Evolutionary conservation across 23 red algal species (phyloP), one percentile per base, ranked within the genome.

Genomic region (Cyanidium caldarium): DNA sequence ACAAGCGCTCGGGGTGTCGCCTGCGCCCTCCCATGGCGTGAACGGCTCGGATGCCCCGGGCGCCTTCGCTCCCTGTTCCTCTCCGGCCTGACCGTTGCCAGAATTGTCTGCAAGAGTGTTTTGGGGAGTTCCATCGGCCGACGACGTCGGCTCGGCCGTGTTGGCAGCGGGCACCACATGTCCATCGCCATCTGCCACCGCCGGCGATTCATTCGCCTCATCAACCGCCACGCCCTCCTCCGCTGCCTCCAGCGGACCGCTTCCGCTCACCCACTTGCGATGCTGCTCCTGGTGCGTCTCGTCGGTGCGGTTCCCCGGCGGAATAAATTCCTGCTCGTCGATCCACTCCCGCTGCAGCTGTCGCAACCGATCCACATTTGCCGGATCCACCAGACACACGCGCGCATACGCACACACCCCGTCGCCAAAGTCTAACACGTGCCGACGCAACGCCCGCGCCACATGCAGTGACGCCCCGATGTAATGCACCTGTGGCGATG

Each of bases 281-380:
- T 28, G 31, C 23, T 61, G 51, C 21, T 61, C n/a, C 7, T 28
- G n/a, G 31, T 21, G 31, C 13, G 51, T 28, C 7, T 61, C 51
- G 19, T 61, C 10, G 23, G 51, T 61, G 23, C 51, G 51, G 41
- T 75, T 75, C 12, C 70, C 70, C 23, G 19, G 37, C 14, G 70
- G 70, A 29, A 1, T 30, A 26, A 46, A 75, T 3, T 39, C 70
- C 0, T 40, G 38, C 35, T 75, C 70, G 38, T 5, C n/a, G 1
- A 75, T 75, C 70, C 70, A 75, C 3, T 15, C 70, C n/a, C n/a
- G n/a, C n/a, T n/a, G n/a, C n/a, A n/a, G n/a, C 39, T 75, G 30
- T 28, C 38, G 37, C 19, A 3, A 26, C 16, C 21, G 14, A 36
- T 75, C 70, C 70, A 75, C 43, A 17, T 45, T 61, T 16, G 5